Evolutionary conservation across 2,329 filamentous ascomycete genomes (phyloP).

Genomic region (Trichophyton rubrum): DNA sequence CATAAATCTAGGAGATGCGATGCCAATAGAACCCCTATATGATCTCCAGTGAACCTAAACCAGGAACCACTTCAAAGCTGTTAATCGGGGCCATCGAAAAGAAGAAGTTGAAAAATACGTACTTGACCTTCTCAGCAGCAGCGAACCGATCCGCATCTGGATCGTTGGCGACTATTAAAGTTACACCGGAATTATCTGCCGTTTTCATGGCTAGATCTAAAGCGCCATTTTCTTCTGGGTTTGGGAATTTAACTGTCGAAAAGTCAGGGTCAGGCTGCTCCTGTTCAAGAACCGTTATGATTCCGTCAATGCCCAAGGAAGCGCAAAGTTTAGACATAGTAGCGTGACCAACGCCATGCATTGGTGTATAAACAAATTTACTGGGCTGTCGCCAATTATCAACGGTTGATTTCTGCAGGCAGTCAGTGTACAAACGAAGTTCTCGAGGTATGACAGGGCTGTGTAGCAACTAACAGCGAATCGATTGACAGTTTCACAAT

Average conservation of each 20-base stretch:
- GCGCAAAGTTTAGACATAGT: constrained; percentile 25
- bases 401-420: constrained; percentile 23
- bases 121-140: constrained; percentile 45
- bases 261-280: constrained; percentile 50
- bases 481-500: constrained; percentile 20
- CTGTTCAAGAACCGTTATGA: constrained; percentile 33
- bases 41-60: constrained; percentile 53
- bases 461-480: constrained; percentile 20
- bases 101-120: constrained; percentile 13
- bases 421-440: not conserved
- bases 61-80: constrained; percentile 35
- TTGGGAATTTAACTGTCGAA: constrained; percentile 52
- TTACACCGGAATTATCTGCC: constrained; percentile 38
- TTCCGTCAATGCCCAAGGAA: constrained; percentile 23
- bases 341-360: constrained; percentile 30
- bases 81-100: not conserved
- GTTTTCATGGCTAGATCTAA: constrained; percentile 46
- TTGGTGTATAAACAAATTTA: constrained; percentile 33
- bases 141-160: constrained; percentile 55
- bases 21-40: constrained; percentile 49
- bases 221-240: constrained; percentile 53
- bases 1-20: constrained; percentile 42
- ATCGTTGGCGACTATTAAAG: constrained; percentile 49
- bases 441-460: not conserved
- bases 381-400: constrained; percentile 18